Evolutionary conservation across 208 protist species (phyloP).

Genomic region (Acanthamoeba pearcei): DNA sequence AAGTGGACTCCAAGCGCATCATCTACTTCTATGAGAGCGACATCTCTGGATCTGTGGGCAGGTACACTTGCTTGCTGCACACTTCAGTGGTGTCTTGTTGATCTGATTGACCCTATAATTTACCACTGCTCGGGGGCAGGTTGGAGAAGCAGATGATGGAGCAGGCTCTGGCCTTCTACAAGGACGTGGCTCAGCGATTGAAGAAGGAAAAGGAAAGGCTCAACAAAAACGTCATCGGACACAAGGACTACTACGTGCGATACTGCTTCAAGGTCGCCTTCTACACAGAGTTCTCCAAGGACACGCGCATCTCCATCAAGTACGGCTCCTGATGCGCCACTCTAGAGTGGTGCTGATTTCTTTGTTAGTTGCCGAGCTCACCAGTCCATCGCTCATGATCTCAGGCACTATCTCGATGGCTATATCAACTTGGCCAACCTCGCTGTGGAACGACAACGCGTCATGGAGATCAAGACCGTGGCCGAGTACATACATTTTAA

Average conservation of each 20-base stretch:
- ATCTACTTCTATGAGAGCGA: slow-evolving; percentile 49
- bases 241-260: slow-evolving; percentile 71
- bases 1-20: slow-evolving; percentile 56
- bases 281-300: slow-evolving; percentile 77
- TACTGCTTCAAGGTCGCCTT: slow-evolving; percentile 83
- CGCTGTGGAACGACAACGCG: slow-evolving; percentile 40
- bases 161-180: slow-evolving; percentile 1
- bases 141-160: slow-evolving; percentile 70
- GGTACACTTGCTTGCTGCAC: background rate
- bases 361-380: no score
- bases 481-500: slow-evolving; percentile 71
- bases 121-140: slow-evolving; percentile 4
- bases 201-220: slow-evolving; percentile 79
- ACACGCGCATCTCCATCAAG: slow-evolving; percentile 77
- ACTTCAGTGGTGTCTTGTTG: background rate
- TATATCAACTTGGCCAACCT: background rate
- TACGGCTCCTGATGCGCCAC: background rate
- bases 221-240: slow-evolving; percentile 68
- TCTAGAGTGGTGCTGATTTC: no score
- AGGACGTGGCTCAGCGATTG: background rate
- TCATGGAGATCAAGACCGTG: slow-evolving; percentile 73
- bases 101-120: no score
- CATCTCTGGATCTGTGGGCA: slow-evolving; percentile 8
- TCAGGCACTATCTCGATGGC: slow-evolving; percentile 36
- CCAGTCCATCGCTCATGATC: background rate